Percentiles rank a stretch among this genome's conserved stretches.
phyloP scores from a whole-genome alignment of 495 filamentous ascomycete species.

The Astrothelium subdiscretum region DNA sequence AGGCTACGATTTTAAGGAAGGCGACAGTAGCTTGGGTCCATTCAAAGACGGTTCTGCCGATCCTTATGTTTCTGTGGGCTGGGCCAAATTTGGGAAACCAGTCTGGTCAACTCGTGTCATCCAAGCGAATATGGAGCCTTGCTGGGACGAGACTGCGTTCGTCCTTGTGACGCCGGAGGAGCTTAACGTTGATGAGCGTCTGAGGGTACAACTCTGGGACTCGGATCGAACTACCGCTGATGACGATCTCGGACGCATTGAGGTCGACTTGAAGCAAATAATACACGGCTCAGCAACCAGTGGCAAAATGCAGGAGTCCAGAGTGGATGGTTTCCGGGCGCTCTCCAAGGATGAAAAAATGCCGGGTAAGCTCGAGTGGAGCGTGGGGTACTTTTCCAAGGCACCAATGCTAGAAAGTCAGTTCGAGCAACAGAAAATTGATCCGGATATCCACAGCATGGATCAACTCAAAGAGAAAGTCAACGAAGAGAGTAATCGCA shows the following conservation, averaged over 20 bases:
- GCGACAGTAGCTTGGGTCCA: constrained; percentile 44
- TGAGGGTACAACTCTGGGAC: constrained; percentile 61
- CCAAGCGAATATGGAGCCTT: constrained; percentile 48
- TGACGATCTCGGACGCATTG: constrained; percentile 59
- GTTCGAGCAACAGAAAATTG: constrained; percentile 42
- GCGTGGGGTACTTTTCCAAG: constrained; percentile 59
- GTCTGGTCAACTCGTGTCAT: constrained; percentile 52
- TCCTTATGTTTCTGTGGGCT: constrained; percentile 57
- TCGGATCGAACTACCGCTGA: constrained; percentile 58
- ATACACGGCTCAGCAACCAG: constrained; percentile 44
- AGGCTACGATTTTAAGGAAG: constrained; percentile 54
- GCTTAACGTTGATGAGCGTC: constrained; percentile 57
- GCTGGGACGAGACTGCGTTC: constrained; percentile 56
- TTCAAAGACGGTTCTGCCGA: constrained; percentile 51
- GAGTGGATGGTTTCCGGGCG: constrained; percentile 48
- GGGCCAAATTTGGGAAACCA: constrained; percentile 66
- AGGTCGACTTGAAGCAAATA: constrained; percentile 51
- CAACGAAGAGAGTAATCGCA: constrained; percentile 38
- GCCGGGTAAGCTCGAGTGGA: constrained; percentile 60
- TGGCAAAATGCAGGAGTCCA: constrained; percentile 39
- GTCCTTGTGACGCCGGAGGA: constrained; percentile 56
- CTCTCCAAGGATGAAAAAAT: constrained; percentile 50
- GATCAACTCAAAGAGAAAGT: constrained; percentile 44
- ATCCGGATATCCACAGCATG: constrained; percentile 36
- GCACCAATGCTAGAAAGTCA: constrained; percentile 43